phyloP scores from a whole-genome alignment of 2,329 filamentous ascomycete species.

The Cladosporium sp. region DNA sequence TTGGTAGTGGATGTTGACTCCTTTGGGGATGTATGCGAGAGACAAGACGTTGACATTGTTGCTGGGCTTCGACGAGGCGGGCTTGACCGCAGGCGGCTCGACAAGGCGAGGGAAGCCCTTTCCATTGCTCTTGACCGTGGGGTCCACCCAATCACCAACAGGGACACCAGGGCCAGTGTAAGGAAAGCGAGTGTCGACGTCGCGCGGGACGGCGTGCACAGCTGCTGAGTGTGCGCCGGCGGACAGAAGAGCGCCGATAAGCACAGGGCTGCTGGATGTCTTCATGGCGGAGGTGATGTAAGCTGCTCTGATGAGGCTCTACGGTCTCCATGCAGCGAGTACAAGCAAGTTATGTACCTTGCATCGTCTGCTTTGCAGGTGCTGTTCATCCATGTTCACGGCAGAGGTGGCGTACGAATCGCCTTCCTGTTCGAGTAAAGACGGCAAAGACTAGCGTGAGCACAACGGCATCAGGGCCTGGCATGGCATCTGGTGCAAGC shows the following conservation, averaged over 20 bases:
- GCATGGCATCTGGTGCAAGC: background rate
- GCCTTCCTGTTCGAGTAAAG: background rate
- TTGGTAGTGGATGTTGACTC: conserved; percentile 57
- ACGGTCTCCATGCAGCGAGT: background rate
- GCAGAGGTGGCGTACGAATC: background rate
- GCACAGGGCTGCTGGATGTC: background rate
- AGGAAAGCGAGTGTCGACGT: conserved; percentile 48
- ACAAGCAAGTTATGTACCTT: background rate
- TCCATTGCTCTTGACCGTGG: conserved; percentile 54
- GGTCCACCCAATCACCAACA: conserved; percentile 55
- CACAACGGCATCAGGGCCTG: background rate
- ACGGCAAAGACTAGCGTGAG: background rate
- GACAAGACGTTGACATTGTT: conserved; percentile 59
- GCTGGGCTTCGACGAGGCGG: conserved; percentile 45
- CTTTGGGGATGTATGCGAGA: conserved; percentile 51
- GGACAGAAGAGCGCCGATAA: background rate
- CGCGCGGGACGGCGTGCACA: conserved; percentile 18
- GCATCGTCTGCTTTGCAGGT: background rate
- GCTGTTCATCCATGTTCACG: background rate
- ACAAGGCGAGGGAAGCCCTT: conserved; percentile 55
- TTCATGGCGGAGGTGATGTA: background rate
- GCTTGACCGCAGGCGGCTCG: conserved; percentile 54
- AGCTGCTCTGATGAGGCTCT: background rate
- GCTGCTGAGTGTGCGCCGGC: background rate
- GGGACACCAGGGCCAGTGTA: conserved; percentile 54